A percentile compares a stretch with the other conserved stretches of the same genome.
phyloP scores from a whole-genome alignment of 306 rosid genomes.

The Senna siamea region DNA sequence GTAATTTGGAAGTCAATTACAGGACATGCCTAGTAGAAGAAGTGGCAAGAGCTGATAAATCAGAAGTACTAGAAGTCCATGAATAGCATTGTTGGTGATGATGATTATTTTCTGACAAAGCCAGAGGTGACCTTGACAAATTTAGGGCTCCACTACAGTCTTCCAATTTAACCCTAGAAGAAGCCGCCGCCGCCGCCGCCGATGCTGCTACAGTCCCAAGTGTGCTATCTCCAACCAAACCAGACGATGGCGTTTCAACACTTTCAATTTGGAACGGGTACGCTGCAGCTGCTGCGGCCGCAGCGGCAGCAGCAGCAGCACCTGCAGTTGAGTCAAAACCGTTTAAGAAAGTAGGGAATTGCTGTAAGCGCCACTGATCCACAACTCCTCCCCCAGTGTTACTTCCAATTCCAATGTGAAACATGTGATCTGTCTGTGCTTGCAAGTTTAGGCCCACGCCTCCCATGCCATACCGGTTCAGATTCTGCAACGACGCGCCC shows the following conservation, averaged over 20 bases:
- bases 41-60: constrained; percentile 55
- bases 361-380: constrained; percentile 56
- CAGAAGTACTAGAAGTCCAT: constrained; percentile 43
- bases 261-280: neutral
- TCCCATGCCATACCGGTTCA: constrained; percentile 49
- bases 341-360: constrained; percentile 49
- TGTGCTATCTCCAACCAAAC: constrained; percentile 31
- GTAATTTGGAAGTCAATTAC: constrained; percentile 23
- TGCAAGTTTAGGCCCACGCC: constrained; percentile 58
- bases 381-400: constrained; percentile 14
- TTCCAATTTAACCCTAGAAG: constrained; percentile 59
- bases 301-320: neutral
- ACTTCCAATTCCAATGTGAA: constrained; percentile 40
- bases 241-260: constrained; percentile 10
- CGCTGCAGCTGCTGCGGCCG: no score
- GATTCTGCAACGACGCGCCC: constrained; percentile 50
- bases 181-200: neutral
- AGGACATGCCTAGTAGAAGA: constrained; percentile 53
- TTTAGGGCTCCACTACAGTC: constrained; percentile 33
- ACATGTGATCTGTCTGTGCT: constrained; percentile 40
- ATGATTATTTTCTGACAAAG: constrained; percentile 38
- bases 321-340: constrained; percentile 42
- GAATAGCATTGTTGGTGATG: constrained; percentile 20
- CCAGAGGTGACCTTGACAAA: constrained; percentile 40
- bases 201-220: neutral